A percentile compares a stretch with the other conserved stretches of the same genome.
Conservation (phyloP, 2,329 filamentous ascomycete genomes). For the Niveomyces coronatus region DNA sequence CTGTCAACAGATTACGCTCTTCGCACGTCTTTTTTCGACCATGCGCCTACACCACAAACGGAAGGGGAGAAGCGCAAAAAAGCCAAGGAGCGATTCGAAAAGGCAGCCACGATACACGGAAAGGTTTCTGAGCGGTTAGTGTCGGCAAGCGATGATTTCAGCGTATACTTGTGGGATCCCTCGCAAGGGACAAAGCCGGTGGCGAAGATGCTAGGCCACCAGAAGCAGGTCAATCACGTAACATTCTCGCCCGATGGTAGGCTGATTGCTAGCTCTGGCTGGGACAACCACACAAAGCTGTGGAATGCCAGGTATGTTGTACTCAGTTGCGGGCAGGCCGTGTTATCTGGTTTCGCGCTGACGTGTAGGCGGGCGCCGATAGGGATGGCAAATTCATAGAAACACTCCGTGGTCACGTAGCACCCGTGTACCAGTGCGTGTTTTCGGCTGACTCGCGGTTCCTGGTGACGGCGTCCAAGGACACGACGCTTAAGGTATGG, state of each 20-base stretch:
- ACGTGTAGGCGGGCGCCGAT: conserved; percentile 9
- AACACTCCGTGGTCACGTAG: conserved; percentile 79
- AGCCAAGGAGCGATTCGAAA: conserved; percentile 74
- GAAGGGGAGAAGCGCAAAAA: conserved; percentile 62
- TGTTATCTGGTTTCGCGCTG: conserved; percentile 10
- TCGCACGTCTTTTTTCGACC: conserved; percentile 78
- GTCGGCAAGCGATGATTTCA: conserved; percentile 90
- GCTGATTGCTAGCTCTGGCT: conserved; percentile 78
- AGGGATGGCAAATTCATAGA: conserved; percentile 69
- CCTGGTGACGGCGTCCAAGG: conserved; percentile 78
- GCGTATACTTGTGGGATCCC: conserved; percentile 92
- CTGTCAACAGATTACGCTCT: conserved; percentile 87
- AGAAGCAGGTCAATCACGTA: conserved; percentile 95
- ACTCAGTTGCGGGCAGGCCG: conserved; percentile 31
- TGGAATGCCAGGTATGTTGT: conserved; percentile 62
- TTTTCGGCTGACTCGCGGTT: conserved; percentile 91
- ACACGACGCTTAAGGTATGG: conserved; percentile 93
- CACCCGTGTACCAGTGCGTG: conserved; percentile 81
- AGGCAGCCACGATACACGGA: conserved; percentile 67
- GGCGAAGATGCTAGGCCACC: conserved; percentile 81
- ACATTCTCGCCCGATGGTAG: conserved; percentile 85
- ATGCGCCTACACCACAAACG: conserved; percentile 56
- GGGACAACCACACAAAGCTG: conserved; percentile 90
- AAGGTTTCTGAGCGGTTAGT: conserved; percentile 75
- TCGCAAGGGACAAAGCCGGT: conserved; percentile 69